Percentiles rank a stretch among this genome's conserved stretches.
phyloP scores from a whole-genome alignment of 441 rosid species.

The Populus hybrid region DNA sequence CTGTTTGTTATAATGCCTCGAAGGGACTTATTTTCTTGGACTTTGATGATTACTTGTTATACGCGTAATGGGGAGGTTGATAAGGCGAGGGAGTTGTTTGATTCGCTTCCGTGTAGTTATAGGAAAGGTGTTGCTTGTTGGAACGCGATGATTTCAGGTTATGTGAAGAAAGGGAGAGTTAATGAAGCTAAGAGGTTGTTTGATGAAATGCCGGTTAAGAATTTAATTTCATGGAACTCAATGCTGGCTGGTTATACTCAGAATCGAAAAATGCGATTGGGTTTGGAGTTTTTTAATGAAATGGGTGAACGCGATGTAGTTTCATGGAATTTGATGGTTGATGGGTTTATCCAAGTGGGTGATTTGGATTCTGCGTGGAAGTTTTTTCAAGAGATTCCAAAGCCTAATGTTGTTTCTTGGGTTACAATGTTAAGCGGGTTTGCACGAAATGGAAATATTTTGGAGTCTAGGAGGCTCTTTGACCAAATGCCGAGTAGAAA shows the following conservation, averaged over 20 bases:
- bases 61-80: slow-evolving; percentile 24
- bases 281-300: slow-evolving; percentile 22
- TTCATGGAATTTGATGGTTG: slow-evolving; percentile 23
- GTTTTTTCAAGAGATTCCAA: slow-evolving; percentile 29
- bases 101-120: slow-evolving; percentile 25
- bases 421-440: slow-evolving; percentile 27
- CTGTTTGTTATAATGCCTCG: slow-evolving; percentile 30
- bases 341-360: slow-evolving; percentile 22
- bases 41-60: slow-evolving; percentile 33
- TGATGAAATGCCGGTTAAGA: slow-evolving; percentile 30
- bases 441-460: slow-evolving; percentile 17
- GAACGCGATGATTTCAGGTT: slow-evolving; percentile 36
- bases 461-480: slow-evolving; percentile 28
- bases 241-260: slow-evolving; percentile 30
- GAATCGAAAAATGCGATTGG: slow-evolving; percentile 27
- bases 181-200: slow-evolving; percentile 27
- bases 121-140: slow-evolving; percentile 31
- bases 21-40: slow-evolving; percentile 30
- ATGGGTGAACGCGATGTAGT: slow-evolving; percentile 24
- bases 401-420: slow-evolving; percentile 28
- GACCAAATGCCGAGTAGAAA: slow-evolving; percentile 32
- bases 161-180: slow-evolving; percentile 32
- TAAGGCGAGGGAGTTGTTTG: slow-evolving; percentile 34
- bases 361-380: slow-evolving; percentile 36
- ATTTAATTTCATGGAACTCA: slow-evolving; percentile 37